Conservation (phyloP, 768 basidiomycete species). For the Xerocomellus amylosporus region DNA sequence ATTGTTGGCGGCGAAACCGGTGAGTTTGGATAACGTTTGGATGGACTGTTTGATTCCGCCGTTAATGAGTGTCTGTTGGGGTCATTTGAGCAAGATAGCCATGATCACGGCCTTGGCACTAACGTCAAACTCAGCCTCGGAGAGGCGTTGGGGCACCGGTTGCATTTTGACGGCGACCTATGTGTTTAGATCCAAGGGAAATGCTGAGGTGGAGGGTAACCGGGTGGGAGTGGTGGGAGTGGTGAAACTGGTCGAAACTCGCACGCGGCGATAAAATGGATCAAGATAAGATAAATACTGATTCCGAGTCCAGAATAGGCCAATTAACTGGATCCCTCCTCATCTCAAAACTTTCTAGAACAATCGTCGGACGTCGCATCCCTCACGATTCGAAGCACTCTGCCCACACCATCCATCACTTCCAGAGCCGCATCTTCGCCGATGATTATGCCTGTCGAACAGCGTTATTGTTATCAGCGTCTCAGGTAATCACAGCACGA, state of each 20-base stretch:
- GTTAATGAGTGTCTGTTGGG: constrained; percentile 13
- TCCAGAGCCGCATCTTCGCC: constrained; percentile 27
- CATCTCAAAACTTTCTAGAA: constrained; percentile 32
- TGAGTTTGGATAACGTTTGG: constrained; percentile 13
- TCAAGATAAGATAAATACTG: constrained; percentile 13
- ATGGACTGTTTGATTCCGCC: constrained; percentile 11
- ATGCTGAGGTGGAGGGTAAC: not conserved
- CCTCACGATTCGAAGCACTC: constrained; percentile 25
- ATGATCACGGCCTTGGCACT: not conserved
- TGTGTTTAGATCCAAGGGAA: not conserved
- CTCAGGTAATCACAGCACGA: not conserved
- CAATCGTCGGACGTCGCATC: constrained; percentile 19
- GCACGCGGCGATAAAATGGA: constrained; percentile 2
- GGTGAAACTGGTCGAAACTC: not conserved
- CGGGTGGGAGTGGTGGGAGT: not conserved
- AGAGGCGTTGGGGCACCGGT: not conserved
- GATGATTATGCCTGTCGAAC: constrained; percentile 28
- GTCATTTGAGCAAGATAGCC: not conserved
- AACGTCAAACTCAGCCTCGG: constrained; percentile 22
- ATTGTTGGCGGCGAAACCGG: constrained; percentile 8
- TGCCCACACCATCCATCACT: constrained; percentile 26
- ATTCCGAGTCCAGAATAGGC: no score
- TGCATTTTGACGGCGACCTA: not conserved
- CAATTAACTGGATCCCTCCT: constrained; percentile 23
- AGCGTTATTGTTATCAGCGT: not conserved